phyloP scores from a whole-genome alignment of 1,284 basidiomycete genomes.

The Boletellus deceptivus region DNA sequence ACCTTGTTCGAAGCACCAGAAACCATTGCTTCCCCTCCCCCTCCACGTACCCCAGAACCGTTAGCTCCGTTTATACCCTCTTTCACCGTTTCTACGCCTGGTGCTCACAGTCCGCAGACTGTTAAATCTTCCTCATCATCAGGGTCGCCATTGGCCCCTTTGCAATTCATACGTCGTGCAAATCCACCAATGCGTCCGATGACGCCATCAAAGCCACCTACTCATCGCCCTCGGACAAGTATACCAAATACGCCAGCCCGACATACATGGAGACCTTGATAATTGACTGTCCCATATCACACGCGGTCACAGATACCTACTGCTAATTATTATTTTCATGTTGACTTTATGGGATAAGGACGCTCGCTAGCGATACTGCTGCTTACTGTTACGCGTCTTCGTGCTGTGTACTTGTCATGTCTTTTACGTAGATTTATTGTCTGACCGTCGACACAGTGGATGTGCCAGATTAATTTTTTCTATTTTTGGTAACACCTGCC shows the following conservation, averaged over 20 bases:
- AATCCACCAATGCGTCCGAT: slow-evolving; percentile 41
- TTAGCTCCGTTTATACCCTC: slow-evolving; percentile 43
- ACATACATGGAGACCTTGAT: slow-evolving; percentile 36
- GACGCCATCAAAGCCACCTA: slow-evolving; percentile 42
- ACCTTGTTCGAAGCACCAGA: slow-evolving; percentile 58
- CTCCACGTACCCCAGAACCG: slow-evolving; percentile 70
- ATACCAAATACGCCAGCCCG: slow-evolving; percentile 37
- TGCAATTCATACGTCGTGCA: slow-evolving; percentile 58
- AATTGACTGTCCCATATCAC: slow-evolving; percentile 6
- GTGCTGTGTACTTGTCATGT: slow-evolving; percentile 28
- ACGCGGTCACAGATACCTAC: slow-evolving; percentile 13
- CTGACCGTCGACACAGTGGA: neutral
- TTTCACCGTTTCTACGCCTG: slow-evolving; percentile 49
- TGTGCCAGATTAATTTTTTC: slow-evolving; percentile 1
- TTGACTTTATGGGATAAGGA: slow-evolving; percentile 29
- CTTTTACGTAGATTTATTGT: slow-evolving; percentile 16
- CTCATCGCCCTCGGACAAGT: slow-evolving; percentile 31
- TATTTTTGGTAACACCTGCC: slow-evolving; percentile 11
- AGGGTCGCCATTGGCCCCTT: slow-evolving; percentile 51
- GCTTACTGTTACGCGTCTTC: slow-evolving; percentile 22
- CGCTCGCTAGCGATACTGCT: slow-evolving; percentile 24
- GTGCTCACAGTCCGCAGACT: slow-evolving; percentile 44
- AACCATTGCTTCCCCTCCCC: slow-evolving; percentile 46
- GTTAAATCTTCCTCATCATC: slow-evolving; percentile 45
- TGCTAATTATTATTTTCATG: slow-evolving; percentile 34